These are phyloP conservation scores for Wickerhamiella musiphila DNA, from an alignment of 805 yeast genomes.

Conservation along the genomic window DNA sequence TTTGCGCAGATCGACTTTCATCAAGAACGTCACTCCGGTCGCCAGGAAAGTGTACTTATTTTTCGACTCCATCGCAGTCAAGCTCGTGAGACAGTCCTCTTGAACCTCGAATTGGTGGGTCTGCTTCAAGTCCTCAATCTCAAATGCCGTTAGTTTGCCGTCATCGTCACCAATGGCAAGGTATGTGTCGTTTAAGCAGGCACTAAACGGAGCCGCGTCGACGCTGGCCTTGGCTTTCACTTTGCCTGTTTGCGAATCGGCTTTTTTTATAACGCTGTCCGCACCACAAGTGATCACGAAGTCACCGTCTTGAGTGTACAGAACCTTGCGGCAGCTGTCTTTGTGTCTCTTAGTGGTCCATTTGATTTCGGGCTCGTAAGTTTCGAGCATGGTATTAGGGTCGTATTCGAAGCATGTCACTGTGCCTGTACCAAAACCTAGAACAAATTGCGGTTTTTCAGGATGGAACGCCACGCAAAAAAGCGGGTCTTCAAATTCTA, in stretches of 20 bases:
- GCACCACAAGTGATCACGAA: conserved; percentile 62
- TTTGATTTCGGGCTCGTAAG: conserved; percentile 16
- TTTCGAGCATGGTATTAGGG: too few relatives aligned
- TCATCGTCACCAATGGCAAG: conserved; percentile 39
- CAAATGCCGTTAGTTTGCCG: conserved; percentile 49
- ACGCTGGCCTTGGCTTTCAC: conserved; percentile 39
- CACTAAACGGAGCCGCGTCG: conserved; percentile 14
- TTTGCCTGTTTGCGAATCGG: conserved; percentile 53
- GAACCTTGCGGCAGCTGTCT: conserved; percentile 62
- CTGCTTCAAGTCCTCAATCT: conserved; percentile 32
- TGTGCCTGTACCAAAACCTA: conserved; percentile 75
- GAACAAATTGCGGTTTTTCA: conserved; percentile 36
- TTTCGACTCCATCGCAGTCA: conserved; percentile 41
- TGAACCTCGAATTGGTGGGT: conserved; percentile 41
- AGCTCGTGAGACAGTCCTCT: conserved; percentile 41
- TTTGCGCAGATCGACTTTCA: conserved; percentile 63
- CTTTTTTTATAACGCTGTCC: conserved; percentile 64
- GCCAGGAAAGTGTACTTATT: conserved; percentile 68
- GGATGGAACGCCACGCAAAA: conserved; percentile 74
- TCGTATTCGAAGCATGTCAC: conserved; percentile 44
- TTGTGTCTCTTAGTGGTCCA: conserved; percentile 91
- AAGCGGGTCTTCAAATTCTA: conserved; percentile 25
- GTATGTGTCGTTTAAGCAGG: conserved; percentile 19
- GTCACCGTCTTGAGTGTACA: conserved; percentile 45
- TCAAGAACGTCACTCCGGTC: conserved; percentile 65